Evolutionary conservation across 371 early-diverging fungal genomes (phyloP).

Genomic region (Apophysomyces elegans): DNA sequence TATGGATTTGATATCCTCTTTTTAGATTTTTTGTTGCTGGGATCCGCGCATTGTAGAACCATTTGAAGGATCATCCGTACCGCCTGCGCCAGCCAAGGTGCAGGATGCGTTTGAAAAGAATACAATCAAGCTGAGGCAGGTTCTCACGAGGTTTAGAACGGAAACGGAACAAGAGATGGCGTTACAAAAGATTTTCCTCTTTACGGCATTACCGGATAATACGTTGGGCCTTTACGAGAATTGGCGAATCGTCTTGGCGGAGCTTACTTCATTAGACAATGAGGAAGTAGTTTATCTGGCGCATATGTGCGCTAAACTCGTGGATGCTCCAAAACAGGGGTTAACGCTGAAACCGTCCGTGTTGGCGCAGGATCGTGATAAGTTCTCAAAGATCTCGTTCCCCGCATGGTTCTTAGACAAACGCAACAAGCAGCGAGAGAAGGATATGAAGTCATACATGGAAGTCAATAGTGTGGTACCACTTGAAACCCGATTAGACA

Average conservation of each 20-base stretch:
- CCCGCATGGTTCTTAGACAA: conserved; percentile 53
- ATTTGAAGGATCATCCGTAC: conserved; percentile 30
- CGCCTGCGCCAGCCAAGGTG: conserved; percentile 18
- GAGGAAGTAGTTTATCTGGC: conserved; percentile 45
- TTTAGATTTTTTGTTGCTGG: conserved; percentile 57
- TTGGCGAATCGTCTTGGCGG: conserved; percentile 46
- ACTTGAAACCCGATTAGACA: conserved; percentile 20
- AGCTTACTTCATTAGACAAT: conserved; percentile 33
- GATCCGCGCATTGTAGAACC: conserved; percentile 47
- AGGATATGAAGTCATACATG: conserved; percentile 21
- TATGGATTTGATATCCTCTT: neutral
- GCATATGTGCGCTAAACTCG: conserved; percentile 51
- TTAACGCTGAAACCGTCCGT: conserved; percentile 27
- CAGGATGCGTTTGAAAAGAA: conserved; percentile 39
- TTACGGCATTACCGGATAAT: conserved; percentile 36
- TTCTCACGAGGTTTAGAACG: conserved; percentile 8
- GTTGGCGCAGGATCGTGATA: conserved; percentile 19
- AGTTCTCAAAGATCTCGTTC: conserved; percentile 24
- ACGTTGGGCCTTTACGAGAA: conserved; percentile 45
- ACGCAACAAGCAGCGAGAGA: conserved; percentile 31
- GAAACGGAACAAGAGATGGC: conserved; percentile 18
- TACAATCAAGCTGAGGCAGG: conserved; percentile 23
- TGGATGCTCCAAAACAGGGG: conserved; percentile 59
- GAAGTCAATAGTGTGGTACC: conserved; percentile 27
- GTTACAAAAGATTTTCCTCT: conserved; percentile 37